A percentile compares a stretch with the other conserved stretches of the same genome.
These are phyloP conservation scores for Ceratobasidium sp. DNA, from an alignment of 1,284 basidiomycete species.

Conservation along the genomic window DNA sequence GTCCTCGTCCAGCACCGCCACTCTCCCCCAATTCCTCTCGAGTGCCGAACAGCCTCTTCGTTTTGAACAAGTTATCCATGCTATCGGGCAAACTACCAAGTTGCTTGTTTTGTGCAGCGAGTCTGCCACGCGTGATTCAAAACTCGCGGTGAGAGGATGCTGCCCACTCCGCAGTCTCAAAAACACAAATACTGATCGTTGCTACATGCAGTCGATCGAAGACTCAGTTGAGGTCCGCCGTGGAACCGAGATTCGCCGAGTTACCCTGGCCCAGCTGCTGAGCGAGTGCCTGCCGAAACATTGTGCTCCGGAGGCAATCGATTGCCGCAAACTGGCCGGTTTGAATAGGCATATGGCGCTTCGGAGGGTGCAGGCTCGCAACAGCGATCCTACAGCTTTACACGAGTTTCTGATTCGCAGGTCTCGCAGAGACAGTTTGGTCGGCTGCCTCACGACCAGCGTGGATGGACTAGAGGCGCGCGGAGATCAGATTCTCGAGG, in stretches of 20 bases:
- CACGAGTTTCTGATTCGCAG: background rate
- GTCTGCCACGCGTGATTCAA: background rate
- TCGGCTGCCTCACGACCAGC: conserved; percentile 10
- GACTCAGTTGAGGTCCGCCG: background rate
- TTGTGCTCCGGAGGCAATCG: background rate
- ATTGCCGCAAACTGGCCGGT: background rate
- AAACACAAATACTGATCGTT: background rate
- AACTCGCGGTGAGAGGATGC: background rate
- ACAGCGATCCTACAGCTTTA: background rate
- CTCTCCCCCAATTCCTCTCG: too few species aligned
- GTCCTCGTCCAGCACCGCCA: too few species aligned
- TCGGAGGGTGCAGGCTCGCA: background rate
- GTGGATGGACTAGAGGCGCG: conserved; percentile 16
- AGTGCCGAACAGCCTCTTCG: background rate
- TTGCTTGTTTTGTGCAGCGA: conserved; percentile 3
- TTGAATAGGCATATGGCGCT: background rate
- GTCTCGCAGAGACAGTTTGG: background rate
- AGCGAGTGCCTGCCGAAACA: background rate
- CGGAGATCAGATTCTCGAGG: background rate
- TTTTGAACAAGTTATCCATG: background rate
- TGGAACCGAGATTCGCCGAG: background rate
- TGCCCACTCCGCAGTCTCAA: background rate
- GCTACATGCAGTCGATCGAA: background rate
- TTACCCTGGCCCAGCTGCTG: background rate
- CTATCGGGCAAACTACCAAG: background rate